Evolutionary conservation across 176 grass and related monocot genomes (phyloP).

Genomic region (Cenchrus purpureus): DNA sequence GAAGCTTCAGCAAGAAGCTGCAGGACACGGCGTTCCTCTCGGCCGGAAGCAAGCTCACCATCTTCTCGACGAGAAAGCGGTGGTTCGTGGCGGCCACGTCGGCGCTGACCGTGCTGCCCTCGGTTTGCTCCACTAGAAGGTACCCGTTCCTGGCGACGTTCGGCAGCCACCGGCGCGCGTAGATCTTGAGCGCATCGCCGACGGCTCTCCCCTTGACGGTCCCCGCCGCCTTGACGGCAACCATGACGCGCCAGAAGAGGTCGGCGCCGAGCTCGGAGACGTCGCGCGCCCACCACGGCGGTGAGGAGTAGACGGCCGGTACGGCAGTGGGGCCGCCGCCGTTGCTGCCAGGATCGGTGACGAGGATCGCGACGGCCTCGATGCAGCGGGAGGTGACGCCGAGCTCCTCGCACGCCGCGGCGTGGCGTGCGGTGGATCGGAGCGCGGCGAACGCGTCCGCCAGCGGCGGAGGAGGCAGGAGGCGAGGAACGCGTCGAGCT

Average conservation of each 20-base stretch:
- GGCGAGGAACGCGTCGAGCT: slow-evolving; percentile 73
- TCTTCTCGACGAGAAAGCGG: slow-evolving; percentile 60
- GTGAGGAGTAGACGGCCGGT: neutral
- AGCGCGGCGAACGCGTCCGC: slow-evolving; percentile 71
- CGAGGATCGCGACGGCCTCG: slow-evolving; percentile 56
- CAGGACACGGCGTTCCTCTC: slow-evolving; percentile 67
- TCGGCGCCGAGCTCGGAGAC: slow-evolving; percentile 59
- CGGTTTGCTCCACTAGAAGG: slow-evolving; percentile 2
- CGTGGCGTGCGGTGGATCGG: slow-evolving; percentile 44
- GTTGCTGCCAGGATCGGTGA: neutral
- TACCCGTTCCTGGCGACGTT: neutral
- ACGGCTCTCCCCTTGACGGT: slow-evolving; percentile 43
- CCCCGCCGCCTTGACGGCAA: slow-evolving; percentile 65
- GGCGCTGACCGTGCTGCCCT: neutral
- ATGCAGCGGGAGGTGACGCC: slow-evolving; percentile 62
- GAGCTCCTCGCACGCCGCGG: slow-evolving; percentile 56
- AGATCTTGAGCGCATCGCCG: slow-evolving; percentile 59
- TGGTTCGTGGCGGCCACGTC: slow-evolving; percentile 43
- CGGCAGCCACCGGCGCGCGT: slow-evolving; percentile 64
- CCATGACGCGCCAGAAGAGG: slow-evolving; percentile 82
- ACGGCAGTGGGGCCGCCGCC: neutral
- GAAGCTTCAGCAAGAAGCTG: slow-evolving; percentile 60
- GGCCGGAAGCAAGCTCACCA: slow-evolving; percentile 60
- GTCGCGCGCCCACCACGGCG: slow-evolving; percentile 60
- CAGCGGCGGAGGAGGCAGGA: slow-evolving; percentile 83